Evolutionary conservation across 148 eudicot species (phyloP).

Genomic region (Chenopodium album): DNA sequence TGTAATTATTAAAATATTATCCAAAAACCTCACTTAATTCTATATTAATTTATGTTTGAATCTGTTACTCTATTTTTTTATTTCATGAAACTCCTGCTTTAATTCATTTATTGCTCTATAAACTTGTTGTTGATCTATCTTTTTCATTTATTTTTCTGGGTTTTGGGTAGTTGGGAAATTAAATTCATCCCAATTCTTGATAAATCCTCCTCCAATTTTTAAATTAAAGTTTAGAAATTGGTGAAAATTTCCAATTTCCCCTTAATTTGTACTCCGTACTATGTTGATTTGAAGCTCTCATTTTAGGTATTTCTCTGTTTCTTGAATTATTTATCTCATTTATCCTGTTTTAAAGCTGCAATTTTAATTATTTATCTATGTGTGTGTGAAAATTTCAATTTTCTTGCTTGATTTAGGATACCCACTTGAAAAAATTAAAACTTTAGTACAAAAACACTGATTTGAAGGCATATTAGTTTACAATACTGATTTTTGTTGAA

Average conservation of each 20-base stretch:
- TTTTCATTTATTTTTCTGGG: conserved; percentile 1
- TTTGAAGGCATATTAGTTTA: conserved; percentile 4
- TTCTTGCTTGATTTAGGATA: neutral
- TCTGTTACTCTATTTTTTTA: neutral
- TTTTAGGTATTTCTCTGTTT: conserved; percentile 3
- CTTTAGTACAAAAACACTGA: neutral
- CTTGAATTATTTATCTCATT: neutral
- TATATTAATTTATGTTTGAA: neutral
- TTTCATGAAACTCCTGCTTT: neutral
- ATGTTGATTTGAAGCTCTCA: neutral
- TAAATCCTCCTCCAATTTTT: neutral
- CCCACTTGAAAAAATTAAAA: neutral
- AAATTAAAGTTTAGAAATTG: neutral
- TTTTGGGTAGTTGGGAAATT: neutral
- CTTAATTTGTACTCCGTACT: neutral
- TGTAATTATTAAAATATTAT: too few relatives aligned
- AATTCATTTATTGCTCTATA: neutral
- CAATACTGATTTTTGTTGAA: neutral
- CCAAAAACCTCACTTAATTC: neutral
- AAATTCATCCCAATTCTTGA: neutral
- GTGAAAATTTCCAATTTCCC: neutral
- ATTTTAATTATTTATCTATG: neutral
- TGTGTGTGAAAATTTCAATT: neutral
- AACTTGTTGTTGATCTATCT: conserved; percentile 11
- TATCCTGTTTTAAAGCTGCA: neutral